Evolutionary conservation across 208 protist species (phyloP).

Genomic region (Tritrichomonas musculus): DNA sequence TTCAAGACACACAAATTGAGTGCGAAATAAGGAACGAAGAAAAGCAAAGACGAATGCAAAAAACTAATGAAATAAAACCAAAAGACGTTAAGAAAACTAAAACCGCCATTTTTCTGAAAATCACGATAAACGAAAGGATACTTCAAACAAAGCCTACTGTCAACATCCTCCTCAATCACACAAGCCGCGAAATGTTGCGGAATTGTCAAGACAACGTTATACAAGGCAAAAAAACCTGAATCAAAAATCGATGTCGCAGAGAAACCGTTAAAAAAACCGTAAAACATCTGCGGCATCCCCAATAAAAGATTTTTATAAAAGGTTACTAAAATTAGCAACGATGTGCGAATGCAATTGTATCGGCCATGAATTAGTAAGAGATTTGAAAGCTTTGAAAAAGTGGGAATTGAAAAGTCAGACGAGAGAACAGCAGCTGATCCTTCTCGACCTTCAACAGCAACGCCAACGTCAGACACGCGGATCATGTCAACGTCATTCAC

Average conservation of each 20-base stretch:
- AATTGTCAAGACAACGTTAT: neutral
- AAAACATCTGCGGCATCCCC: neutral
- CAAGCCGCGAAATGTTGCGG: neutral
- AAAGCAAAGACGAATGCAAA: neutral
- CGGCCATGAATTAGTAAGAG: neutral
- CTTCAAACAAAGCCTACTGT: too few species aligned
- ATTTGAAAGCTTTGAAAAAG: neutral
- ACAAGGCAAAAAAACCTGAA: neutral
- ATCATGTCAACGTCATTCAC: slow-evolving; percentile 96
- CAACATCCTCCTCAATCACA: neutral
- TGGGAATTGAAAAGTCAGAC: slow-evolving; percentile 19
- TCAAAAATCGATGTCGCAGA: neutral
- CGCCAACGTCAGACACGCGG: slow-evolving; percentile 74
- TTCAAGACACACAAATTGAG: neutral
- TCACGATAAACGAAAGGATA: too few species aligned
- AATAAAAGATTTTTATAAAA: slow-evolving; percentile 27
- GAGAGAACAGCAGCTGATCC: neutral
- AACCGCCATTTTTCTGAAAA: too few species aligned
- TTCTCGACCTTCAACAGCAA: slow-evolving; percentile 60
- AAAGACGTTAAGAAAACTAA: too few species aligned
- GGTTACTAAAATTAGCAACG: neutral
- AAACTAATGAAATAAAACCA: neutral
- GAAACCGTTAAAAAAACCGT: slow-evolving; percentile 30
- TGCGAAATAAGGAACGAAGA: neutral
- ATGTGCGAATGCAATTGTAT: neutral